Conservation (phyloP, 164 flowering plant genomes). For the Nymphaea thermarum region DNA sequence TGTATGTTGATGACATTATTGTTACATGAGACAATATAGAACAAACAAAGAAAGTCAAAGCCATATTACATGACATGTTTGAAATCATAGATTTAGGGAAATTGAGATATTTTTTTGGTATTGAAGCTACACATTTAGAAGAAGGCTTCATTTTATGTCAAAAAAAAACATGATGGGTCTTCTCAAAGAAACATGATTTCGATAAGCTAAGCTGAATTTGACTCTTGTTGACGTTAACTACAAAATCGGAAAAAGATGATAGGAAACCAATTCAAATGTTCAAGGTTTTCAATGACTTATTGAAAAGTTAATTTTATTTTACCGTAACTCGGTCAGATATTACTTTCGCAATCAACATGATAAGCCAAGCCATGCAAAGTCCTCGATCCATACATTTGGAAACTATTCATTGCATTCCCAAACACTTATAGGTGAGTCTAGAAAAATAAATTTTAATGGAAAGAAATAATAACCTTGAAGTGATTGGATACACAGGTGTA, state of each 20-base stretch:
- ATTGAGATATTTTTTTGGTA: not conserved
- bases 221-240: not conserved
- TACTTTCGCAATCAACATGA: not conserved
- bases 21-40: too few relatives aligned
- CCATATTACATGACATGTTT: too few relatives aligned
- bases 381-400: not conserved
- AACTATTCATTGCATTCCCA: not conserved
- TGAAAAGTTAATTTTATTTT: not conserved
- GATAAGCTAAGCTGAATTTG: not conserved
- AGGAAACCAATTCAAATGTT: not conserved
- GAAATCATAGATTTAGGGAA: too few relatives aligned
- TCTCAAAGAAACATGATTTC: too few relatives aligned
- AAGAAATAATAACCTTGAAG: not conserved
- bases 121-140: not conserved
- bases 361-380: not conserved
- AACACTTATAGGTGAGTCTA: not conserved
- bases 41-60: too few relatives aligned
- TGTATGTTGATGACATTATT: too few relatives aligned
- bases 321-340: not conserved
- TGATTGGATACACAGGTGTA: not conserved
- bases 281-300: not conserved
- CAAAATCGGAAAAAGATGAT: not conserved
- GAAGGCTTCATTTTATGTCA: not conserved
- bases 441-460: not conserved
- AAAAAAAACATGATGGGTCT: not conserved